Conservation (phyloP, 1,139 yeast genomes). For the Saccharomyces hybrid region DNA sequence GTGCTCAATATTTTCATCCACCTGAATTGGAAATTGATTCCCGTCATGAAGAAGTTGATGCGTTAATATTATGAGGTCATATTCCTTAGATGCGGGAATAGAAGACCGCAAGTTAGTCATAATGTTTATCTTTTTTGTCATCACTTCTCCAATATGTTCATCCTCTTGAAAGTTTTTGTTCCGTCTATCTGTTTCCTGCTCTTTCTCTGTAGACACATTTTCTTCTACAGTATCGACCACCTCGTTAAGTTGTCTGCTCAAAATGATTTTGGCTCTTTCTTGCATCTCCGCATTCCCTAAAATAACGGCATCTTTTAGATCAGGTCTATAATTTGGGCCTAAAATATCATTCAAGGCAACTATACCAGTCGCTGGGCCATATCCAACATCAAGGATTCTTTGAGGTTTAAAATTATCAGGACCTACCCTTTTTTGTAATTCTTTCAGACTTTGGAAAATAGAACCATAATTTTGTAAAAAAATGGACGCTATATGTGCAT, state of each 20-base stretch:
- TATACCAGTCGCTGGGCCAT: constrained; percentile 92
- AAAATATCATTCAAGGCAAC: constrained; percentile 77
- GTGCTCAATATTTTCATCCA: constrained; percentile 60
- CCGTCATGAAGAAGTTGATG: constrained; percentile 65
- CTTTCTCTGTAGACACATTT: constrained; percentile 16
- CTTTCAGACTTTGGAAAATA: constrained; percentile 56
- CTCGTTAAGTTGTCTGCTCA: constrained; percentile 64
- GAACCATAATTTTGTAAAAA: constrained; percentile 81
- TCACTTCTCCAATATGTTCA: constrained; percentile 49
- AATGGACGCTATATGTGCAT: constrained; percentile 75
- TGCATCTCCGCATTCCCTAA: constrained; percentile 72
- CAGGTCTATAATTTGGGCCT: constrained; percentile 57
- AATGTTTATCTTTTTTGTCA: constrained; percentile 46
- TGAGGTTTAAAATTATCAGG: constrained; percentile 50
- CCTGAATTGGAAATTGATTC: constrained; percentile 58
- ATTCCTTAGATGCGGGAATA: constrained; percentile 42
- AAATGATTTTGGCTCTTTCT: constrained; percentile 65
- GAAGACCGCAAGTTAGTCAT: constrained; percentile 47
- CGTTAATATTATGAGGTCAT: constrained; percentile 79
- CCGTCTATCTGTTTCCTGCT: constrained; percentile 13
- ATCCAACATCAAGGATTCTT: constrained; percentile 69
- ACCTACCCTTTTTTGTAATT: constrained; percentile 51
- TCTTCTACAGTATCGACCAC: constrained; percentile 21
- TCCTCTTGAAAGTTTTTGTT: constrained; percentile 24
- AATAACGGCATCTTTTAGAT: constrained; percentile 61